Percentiles rank a stretch among this genome's conserved stretches.
These are phyloP conservation scores for Hyphodiscus hymeniophilus DNA, from an alignment of 495 filamentous ascomycete genomes.

Conservation along the genomic window DNA sequence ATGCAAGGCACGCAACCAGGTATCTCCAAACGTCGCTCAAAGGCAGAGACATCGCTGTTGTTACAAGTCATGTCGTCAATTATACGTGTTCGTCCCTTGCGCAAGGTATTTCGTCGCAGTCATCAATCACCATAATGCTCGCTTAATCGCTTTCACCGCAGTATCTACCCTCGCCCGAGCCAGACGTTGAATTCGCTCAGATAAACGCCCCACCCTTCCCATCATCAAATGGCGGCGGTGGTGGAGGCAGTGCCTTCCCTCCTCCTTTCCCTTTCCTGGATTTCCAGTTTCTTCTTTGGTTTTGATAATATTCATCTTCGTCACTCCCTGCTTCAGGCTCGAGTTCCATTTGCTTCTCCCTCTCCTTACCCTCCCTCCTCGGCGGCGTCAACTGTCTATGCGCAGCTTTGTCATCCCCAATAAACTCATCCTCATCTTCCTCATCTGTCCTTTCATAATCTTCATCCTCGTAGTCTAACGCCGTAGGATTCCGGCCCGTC, in stretches of 20 bases:
- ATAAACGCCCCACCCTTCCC: conserved; percentile 12
- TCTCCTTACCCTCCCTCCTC: conserved; percentile 2
- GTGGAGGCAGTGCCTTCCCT: background rate
- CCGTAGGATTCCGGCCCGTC: conserved; percentile 28
- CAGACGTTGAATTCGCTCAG: no score
- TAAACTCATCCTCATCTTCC: conserved; percentile 3
- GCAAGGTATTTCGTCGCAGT: no score
- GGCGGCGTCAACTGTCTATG: conserved; percentile 9
- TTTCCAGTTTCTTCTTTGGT: conserved; percentile 8
- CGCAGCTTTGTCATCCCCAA: background rate
- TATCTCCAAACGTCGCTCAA: no score
- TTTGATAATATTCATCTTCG: conserved; percentile 14
- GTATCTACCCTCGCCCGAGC: no score
- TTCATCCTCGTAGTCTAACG: conserved; percentile 30
- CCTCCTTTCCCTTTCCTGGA: background rate
- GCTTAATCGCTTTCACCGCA: no score
- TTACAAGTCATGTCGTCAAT: no score
- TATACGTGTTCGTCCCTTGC: no score
- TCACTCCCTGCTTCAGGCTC: background rate
- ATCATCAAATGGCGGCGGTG: conserved; percentile 13
- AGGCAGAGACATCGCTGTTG: no score
- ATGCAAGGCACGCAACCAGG: no score
- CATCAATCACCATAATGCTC: no score
- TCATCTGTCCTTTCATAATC: conserved; percentile 21
- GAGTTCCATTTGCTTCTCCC: conserved; percentile 9